These are phyloP conservation scores for Metarhizium rileyi DNA, from an alignment of 2,329 filamentous ascomycete species.

Conservation along the genomic window DNA sequence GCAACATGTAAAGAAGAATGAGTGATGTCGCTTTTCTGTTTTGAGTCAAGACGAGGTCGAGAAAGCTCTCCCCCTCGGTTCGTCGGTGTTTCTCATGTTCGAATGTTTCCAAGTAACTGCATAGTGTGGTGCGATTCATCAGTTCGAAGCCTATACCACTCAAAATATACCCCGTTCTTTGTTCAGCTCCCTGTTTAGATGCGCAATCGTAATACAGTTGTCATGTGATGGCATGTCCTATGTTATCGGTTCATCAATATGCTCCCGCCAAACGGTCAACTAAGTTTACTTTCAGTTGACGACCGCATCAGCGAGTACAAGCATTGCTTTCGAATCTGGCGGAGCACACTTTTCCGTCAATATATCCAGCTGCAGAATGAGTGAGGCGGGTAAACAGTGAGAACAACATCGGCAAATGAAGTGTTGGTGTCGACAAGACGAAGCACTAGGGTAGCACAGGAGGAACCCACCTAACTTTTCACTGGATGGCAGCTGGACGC, in stretches of 20 bases:
- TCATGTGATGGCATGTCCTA: too few relatives aligned
- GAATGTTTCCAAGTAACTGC: background rate
- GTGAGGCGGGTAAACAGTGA: too few relatives aligned
- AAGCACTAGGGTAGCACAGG: background rate
- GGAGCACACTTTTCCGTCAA: background rate
- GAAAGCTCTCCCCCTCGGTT: background rate
- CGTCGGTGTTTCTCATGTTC: background rate
- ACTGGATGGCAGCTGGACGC: too few relatives aligned
- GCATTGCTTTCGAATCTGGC: background rate
- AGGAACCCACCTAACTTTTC: background rate
- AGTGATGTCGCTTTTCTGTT: background rate
- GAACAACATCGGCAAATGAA: too few relatives aligned
- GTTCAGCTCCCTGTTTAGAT: background rate
- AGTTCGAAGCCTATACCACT: background rate
- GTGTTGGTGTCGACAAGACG: too few relatives aligned
- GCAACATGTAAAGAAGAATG: background rate
- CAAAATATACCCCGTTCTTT: background rate
- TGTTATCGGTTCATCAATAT: too few relatives aligned
- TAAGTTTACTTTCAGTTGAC: background rate
- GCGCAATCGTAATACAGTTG: background rate
- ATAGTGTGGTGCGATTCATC: background rate
- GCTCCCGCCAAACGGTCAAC: too few relatives aligned
- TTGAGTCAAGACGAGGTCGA: background rate
- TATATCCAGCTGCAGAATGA: too few relatives aligned
- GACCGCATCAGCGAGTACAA: background rate